Conservation (phyloP, 345 rosid species). For the Eucalyptus pauciflora region DNA sequence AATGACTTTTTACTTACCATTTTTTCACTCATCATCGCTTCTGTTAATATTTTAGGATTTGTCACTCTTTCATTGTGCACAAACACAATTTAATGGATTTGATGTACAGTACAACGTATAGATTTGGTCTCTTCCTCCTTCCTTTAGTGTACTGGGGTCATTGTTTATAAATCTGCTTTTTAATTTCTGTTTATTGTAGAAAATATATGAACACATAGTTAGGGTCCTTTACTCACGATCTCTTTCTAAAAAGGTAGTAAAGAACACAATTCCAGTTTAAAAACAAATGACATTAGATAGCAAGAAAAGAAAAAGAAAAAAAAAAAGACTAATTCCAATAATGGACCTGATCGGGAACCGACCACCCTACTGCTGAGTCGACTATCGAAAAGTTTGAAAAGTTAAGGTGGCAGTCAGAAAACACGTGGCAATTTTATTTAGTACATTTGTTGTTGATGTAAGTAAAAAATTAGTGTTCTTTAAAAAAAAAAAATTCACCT, state of each 20-base stretch:
- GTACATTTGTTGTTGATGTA: background rate
- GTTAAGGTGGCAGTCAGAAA: background rate
- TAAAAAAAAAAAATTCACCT: background rate
- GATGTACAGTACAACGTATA: background rate
- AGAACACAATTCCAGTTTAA: background rate
- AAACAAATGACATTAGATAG: background rate
- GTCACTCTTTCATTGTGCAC: background rate
- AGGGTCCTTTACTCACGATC: background rate
- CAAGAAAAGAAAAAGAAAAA: too few relatives aligned
- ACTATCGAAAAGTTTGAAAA: background rate
- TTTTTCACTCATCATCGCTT: background rate
- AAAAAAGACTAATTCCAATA: too few relatives aligned
- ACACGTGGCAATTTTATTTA: background rate
- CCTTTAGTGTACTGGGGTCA: too few relatives aligned
- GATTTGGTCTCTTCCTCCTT: background rate
- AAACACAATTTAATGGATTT: rapidly evolving
- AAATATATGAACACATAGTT: background rate
- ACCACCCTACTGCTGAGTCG: too few relatives aligned
- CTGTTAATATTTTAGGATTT: too few relatives aligned
- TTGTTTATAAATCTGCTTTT: background rate
- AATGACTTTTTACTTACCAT: too few relatives aligned
- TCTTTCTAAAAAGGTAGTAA: background rate
- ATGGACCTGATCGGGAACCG: background rate
- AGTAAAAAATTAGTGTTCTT: background rate
- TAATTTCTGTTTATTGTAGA: too few relatives aligned